Conservation (phyloP, 148 eudicot species). For the Rhododendron williamsianum region DNA sequence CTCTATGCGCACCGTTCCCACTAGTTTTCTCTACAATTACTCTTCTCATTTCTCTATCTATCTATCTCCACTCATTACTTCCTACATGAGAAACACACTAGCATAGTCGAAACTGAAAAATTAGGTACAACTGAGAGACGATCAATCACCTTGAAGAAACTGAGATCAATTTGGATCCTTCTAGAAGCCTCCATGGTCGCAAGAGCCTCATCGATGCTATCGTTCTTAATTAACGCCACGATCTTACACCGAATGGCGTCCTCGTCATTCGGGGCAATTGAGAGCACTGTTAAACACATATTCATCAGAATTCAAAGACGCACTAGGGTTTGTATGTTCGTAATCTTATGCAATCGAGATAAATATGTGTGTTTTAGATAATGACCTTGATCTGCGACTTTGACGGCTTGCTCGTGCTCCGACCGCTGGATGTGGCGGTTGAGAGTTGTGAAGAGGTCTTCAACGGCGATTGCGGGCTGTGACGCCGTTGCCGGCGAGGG, state of each 20-base stretch:
- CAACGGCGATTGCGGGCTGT: slow-evolving; percentile 20
- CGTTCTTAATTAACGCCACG: slow-evolving; percentile 63
- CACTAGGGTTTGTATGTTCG: neutral
- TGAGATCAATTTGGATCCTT: slow-evolving; percentile 50
- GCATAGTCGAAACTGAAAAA: neutral
- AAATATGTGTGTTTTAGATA: neutral
- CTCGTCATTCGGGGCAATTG: slow-evolving; percentile 71
- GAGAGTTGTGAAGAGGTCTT: slow-evolving; percentile 12
- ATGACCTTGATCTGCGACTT: slow-evolving; percentile 14
- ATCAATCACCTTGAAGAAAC: slow-evolving; percentile 55
- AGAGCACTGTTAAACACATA: slow-evolving; percentile 37
- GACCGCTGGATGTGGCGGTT: slow-evolving; percentile 7
- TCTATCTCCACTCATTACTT: too few relatives aligned
- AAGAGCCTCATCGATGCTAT: slow-evolving; percentile 62
- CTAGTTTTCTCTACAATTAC: too few relatives aligned
- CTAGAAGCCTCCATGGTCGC: slow-evolving; percentile 38
- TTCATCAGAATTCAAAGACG: neutral
- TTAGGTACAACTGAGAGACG: neutral
- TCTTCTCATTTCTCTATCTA: too few relatives aligned
- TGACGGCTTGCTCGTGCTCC: slow-evolving; percentile 7
- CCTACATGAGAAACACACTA: neutral
- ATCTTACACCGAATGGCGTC: slow-evolving; percentile 82
- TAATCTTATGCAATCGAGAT: too few relatives aligned
- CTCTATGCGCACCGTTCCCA: too few relatives aligned
- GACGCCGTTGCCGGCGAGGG: slow-evolving; percentile 17